A percentile compares a stretch with the other conserved stretches of the same genome.
Conservation (phyloP, 179 eudicot species). For the Kewa caespitosa region DNA sequence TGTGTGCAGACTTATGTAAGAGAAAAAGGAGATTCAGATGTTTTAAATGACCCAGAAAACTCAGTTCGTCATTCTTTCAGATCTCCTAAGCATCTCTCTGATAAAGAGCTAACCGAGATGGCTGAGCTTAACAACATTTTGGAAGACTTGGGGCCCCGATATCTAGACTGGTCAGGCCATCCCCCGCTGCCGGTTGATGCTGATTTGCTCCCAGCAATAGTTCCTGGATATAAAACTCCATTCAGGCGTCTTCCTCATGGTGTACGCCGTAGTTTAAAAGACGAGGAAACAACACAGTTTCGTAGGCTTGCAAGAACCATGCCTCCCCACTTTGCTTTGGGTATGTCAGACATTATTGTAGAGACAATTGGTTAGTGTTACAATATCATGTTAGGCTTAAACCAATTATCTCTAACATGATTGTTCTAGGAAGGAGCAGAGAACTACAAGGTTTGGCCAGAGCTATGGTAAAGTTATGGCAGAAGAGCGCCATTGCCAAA, state of each 20-base stretch:
- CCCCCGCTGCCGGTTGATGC: conserved; percentile 89
- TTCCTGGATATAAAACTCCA: conserved; percentile 68
- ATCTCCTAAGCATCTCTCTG: conserved; percentile 37
- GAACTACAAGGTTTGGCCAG: conserved; percentile 87
- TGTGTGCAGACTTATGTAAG: conserved; percentile 66
- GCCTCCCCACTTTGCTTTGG: conserved; percentile 95
- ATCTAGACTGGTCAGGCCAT: conserved; percentile 79
- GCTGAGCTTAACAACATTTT: conserved; percentile 58
- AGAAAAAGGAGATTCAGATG: conserved; percentile 32
- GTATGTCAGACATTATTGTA: conserved; percentile 37
- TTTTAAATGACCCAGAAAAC: conserved; percentile 21
- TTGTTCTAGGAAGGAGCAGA: conserved; percentile 72
- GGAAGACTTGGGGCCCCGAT: conserved; percentile 80
- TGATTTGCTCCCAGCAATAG: conserved; percentile 74
- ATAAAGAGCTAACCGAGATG: conserved; percentile 52
- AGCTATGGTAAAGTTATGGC: conserved; percentile 93
- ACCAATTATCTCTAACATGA: conserved; percentile 9
- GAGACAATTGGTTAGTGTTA: background rate
- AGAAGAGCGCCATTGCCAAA: conserved; percentile 88
- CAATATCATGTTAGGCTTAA: conserved; percentile 10
- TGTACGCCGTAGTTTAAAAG: conserved; percentile 45
- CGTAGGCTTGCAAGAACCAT: conserved; percentile 64
- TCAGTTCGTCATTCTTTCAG: conserved; percentile 26
- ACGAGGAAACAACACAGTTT: conserved; percentile 56
- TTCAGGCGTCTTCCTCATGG: conserved; percentile 81